Percentiles rank a stretch among this genome's conserved stretches.
Evolutionary conservation across 176 grass and related monocot species (phyloP).

Genomic region (Carex myosuroides): DNA sequence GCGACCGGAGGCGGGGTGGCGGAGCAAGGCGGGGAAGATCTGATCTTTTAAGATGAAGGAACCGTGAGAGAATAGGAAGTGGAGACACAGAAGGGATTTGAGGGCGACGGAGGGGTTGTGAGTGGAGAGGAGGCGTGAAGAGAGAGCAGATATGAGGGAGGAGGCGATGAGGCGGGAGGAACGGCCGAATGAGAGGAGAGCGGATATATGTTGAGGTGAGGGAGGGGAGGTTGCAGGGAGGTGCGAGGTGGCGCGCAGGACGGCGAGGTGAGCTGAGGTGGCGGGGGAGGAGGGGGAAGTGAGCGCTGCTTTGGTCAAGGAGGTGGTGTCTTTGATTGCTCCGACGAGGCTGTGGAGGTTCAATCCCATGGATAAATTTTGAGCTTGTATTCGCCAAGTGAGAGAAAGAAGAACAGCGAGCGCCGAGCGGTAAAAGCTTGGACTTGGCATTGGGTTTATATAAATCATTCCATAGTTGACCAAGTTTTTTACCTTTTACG

Average conservation of each 20-base stretch:
- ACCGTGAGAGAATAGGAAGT: slow-evolving; percentile 45
- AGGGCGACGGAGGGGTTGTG: slow-evolving; percentile 54
- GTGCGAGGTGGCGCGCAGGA: slow-evolving; percentile 62
- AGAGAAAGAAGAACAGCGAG: neutral
- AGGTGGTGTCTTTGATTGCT: slow-evolving; percentile 42
- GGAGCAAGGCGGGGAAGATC: slow-evolving; percentile 40
- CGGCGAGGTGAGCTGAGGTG: slow-evolving; percentile 39
- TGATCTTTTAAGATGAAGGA: slow-evolving; percentile 89
- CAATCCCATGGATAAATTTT: slow-evolving; percentile 37
- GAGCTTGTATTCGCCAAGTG: neutral
- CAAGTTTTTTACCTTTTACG: neutral
- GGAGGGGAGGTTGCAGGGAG: slow-evolving; percentile 45
- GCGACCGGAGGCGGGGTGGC: slow-evolving; percentile 58
- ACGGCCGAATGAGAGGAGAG: slow-evolving; percentile 75
- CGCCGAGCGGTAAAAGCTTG: neutral
- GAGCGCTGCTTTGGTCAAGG: slow-evolving; percentile 22
- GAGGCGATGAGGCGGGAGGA: slow-evolving; percentile 66
- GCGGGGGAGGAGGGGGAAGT: slow-evolving; percentile 15
- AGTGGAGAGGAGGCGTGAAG: slow-evolving; percentile 45
- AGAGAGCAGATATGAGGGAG: slow-evolving; percentile 38
- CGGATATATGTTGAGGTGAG: slow-evolving; percentile 40
- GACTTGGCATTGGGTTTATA: neutral
- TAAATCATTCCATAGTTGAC: neutral
- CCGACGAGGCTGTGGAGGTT: slow-evolving; percentile 51
- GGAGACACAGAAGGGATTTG: slow-evolving; percentile 67